Evolutionary conservation across 441 rosid genomes (phyloP).

Genomic region (Geranium incanum): DNA sequence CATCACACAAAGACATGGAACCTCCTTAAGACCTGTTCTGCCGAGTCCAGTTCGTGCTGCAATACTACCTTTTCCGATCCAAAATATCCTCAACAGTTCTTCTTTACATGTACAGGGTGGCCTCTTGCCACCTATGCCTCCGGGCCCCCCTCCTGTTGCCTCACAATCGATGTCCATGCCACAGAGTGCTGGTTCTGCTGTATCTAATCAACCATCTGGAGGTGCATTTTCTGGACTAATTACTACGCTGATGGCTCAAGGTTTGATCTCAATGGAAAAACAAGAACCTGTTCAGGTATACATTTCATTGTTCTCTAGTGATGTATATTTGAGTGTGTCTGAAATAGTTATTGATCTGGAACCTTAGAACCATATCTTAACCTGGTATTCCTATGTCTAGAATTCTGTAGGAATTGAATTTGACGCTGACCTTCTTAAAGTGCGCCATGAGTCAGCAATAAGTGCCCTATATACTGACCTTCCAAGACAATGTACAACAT

Average conservation of each 20-base stretch:
- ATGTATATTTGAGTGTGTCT: neutral
- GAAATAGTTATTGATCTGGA: conserved; percentile 9
- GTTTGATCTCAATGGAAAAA: conserved; percentile 64
- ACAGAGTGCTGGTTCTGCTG: conserved; percentile 38
- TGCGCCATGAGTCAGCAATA: conserved; percentile 74
- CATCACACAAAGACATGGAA: conserved; percentile 36
- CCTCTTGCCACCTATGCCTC: conserved; percentile 51
- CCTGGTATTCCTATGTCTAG: conserved; percentile 37
- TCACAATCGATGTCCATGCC: conserved; percentile 41
- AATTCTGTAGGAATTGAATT: conserved; percentile 68
- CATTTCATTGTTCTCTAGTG: conserved; percentile 15
- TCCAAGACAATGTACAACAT: conserved; percentile 93
- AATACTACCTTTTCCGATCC: conserved; percentile 40
- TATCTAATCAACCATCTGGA: conserved; percentile 45
- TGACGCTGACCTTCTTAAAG: conserved; percentile 66
- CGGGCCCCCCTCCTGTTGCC: conserved; percentile 40
- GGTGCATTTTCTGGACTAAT: conserved; percentile 72
- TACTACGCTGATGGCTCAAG: conserved; percentile 81
- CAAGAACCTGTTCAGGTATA: conserved; percentile 64
- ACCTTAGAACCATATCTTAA: conserved; percentile 20
- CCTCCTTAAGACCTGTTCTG: conserved; percentile 25
- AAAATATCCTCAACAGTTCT: conserved; percentile 32
- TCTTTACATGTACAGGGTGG: conserved; percentile 34
- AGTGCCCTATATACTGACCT: conserved; percentile 72
- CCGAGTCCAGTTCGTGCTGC: conserved; percentile 26